A percentile compares a stretch with the other conserved stretches of the same genome.
Evolutionary conservation across 2,329 filamentous ascomycete species (phyloP).

Genomic region (Tolypocladium capitatum): DNA sequence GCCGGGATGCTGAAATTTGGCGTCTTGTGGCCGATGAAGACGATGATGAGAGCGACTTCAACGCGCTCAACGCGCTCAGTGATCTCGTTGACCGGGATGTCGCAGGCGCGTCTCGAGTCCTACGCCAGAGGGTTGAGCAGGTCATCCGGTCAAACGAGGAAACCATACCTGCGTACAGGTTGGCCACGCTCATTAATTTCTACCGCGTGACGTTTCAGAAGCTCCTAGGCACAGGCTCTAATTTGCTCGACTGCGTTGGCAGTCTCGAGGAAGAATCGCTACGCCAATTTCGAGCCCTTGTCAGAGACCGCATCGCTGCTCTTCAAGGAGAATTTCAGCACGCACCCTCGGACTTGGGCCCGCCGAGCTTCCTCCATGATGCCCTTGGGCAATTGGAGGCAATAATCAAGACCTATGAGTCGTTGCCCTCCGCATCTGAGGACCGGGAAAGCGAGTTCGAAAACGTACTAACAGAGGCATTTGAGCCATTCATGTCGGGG

Average conservation of each 20-base stretch:
- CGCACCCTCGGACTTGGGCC: slow-evolving; percentile 57
- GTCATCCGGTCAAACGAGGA: slow-evolving; percentile 90
- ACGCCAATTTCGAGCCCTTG: slow-evolving; percentile 67
- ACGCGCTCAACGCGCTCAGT: slow-evolving; percentile 68
- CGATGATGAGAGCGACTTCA: slow-evolving; percentile 48
- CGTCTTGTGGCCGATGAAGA: slow-evolving; percentile 47
- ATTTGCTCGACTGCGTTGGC: slow-evolving; percentile 54
- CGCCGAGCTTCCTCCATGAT: slow-evolving; percentile 69
- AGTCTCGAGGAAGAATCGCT: slow-evolving; percentile 64
- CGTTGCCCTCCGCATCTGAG: slow-evolving; percentile 51
- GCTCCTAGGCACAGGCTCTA: slow-evolving; percentile 56
- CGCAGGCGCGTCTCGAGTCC: slow-evolving; percentile 63
- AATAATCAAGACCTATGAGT: slow-evolving; percentile 79
- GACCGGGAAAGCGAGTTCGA: slow-evolving; percentile 58
- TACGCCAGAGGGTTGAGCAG: slow-evolving; percentile 83
- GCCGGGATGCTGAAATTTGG: slow-evolving; percentile 77
- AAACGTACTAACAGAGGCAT: slow-evolving; percentile 60
- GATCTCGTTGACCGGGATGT: slow-evolving; percentile 80
- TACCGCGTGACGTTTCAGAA: slow-evolving; percentile 78
- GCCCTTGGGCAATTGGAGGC: slow-evolving; percentile 64
- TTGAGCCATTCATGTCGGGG: slow-evolving; percentile 75
- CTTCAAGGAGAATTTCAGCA: slow-evolving; percentile 60
- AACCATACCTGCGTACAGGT: slow-evolving; percentile 73
- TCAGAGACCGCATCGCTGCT: slow-evolving; percentile 66
- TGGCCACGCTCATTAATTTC: slow-evolving; percentile 79